A percentile compares a stretch with the other conserved stretches of the same genome.
Evolutionary conservation across 2,329 filamentous ascomycete species (phyloP).

Genomic region (Xylaria digitata): DNA sequence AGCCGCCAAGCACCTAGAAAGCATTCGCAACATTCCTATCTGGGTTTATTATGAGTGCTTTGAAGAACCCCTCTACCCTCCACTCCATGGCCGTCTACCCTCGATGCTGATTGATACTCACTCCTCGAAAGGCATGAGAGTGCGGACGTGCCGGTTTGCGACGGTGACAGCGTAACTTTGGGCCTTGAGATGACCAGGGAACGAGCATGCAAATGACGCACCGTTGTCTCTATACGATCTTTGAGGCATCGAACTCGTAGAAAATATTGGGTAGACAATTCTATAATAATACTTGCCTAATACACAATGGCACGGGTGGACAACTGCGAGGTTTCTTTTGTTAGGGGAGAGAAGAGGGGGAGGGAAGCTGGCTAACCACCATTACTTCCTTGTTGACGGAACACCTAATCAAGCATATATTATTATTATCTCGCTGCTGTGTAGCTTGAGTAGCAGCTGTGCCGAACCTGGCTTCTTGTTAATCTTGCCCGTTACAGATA

Average conservation of each 20-base stretch:
- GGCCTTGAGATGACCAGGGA: not conserved
- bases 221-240: not conserved
- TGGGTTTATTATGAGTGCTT: slow-evolving; percentile 2
- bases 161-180: not conserved
- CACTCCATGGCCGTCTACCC: not conserved
- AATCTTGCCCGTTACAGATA: not conserved
- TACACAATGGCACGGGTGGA: not conserved
- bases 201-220: not conserved
- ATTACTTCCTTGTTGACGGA: not conserved
- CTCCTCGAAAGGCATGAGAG: not conserved
- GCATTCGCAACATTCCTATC: not conserved
- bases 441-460: not conserved
- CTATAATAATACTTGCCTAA: not conserved
- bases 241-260: not conserved
- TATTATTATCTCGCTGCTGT: not conserved
- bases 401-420: not conserved
- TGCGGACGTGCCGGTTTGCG: not conserved
- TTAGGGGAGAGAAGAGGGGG: too few species aligned
- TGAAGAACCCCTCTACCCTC: not conserved
- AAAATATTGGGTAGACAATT: not conserved
- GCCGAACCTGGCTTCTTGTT: not conserved
- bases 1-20: not conserved
- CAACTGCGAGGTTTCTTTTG: too few species aligned
- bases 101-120: not conserved
- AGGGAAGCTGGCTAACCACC: too few species aligned